Conservation (phyloP, 1,139 yeast species). For the Kluyveromyces marxianus region DNA sequence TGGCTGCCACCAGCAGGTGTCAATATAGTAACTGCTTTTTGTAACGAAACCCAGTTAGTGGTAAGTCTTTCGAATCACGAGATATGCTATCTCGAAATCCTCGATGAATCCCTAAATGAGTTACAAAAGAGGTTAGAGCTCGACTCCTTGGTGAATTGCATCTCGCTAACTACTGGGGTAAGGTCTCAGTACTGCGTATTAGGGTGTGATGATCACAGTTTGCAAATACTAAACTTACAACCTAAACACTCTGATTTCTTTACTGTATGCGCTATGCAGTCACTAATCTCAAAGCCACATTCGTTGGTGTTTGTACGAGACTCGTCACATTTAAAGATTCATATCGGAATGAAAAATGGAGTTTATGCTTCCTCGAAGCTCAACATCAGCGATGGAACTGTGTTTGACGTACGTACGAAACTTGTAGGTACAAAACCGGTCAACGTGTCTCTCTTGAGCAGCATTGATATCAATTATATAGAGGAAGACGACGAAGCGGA, state of each 20-base stretch:
- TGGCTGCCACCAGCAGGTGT: conserved; percentile 88
- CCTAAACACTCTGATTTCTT: conserved; percentile 48
- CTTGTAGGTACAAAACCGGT: conserved; percentile 68
- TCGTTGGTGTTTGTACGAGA: conserved; percentile 33
- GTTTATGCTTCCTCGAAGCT: conserved; percentile 60
- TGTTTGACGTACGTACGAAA: conserved; percentile 62
- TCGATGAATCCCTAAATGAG: conserved; percentile 56
- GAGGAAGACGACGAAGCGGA: conserved; percentile 25
- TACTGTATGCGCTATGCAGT: conserved; percentile 59
- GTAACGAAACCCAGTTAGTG: conserved; percentile 61
- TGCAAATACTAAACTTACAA: conserved; percentile 57
- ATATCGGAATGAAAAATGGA: conserved; percentile 80
- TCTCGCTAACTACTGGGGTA: conserved; percentile 46
- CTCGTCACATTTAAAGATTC: conserved; percentile 37
- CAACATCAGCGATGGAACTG: conserved; percentile 53
- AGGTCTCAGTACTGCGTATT: conserved; percentile 57
- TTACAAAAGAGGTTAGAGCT: conserved; percentile 57
- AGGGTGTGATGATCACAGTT: conserved; percentile 64
- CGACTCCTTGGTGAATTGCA: conserved; percentile 43
- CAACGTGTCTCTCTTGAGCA: conserved; percentile 34
- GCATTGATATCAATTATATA: conserved; percentile 15
- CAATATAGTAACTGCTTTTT: conserved; percentile 48
- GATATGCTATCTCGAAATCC: conserved; percentile 73
- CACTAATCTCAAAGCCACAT: conserved; percentile 53
- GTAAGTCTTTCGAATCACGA: conserved; percentile 68